These are phyloP conservation scores for Stylonectria norvegica DNA, from an alignment of 2,329 filamentous ascomycete genomes.

Conservation along the genomic window DNA sequence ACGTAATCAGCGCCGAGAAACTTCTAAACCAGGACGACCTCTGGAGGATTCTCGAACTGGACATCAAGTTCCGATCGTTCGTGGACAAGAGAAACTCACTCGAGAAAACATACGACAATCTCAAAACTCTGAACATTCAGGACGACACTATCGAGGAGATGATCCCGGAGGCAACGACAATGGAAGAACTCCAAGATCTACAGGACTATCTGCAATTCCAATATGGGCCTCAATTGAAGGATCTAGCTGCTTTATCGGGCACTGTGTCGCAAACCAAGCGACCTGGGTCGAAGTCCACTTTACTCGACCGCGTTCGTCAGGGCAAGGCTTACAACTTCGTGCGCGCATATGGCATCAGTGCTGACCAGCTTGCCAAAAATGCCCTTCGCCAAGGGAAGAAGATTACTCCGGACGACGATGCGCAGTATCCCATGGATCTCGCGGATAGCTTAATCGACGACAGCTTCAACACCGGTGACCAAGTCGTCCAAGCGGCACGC, in stretches of 20 bases:
- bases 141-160: constrained; percentile 80
- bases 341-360: constrained; percentile 82
- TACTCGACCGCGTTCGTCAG: constrained; percentile 81
- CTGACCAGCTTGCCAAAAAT: constrained; percentile 86
- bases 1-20: constrained; percentile 76
- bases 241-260: constrained; percentile 63
- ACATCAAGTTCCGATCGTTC: constrained; percentile 91
- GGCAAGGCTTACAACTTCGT: constrained; percentile 79
- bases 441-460: constrained; percentile 74
- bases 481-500: constrained; percentile 75
- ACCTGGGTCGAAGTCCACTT: constrained; percentile 74
- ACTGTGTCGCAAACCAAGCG: constrained; percentile 68
- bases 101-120: constrained; percentile 71
- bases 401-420: constrained; percentile 79
- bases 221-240: constrained; percentile 79
- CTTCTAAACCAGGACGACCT: constrained; percentile 88
- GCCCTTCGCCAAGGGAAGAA: constrained; percentile 74
- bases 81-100: constrained; percentile 88
- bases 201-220: constrained; percentile 97
- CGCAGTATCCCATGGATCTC: constrained; percentile 76
- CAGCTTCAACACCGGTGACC: constrained; percentile 71
- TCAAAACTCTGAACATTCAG: constrained; percentile 61
- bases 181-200: constrained; percentile 94
- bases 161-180: constrained; percentile 73
- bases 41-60: constrained; percentile 91